Evolutionary conservation across 2,329 filamentous ascomycete species (phyloP).

Genomic region (Fusarium verticillioides): DNA sequence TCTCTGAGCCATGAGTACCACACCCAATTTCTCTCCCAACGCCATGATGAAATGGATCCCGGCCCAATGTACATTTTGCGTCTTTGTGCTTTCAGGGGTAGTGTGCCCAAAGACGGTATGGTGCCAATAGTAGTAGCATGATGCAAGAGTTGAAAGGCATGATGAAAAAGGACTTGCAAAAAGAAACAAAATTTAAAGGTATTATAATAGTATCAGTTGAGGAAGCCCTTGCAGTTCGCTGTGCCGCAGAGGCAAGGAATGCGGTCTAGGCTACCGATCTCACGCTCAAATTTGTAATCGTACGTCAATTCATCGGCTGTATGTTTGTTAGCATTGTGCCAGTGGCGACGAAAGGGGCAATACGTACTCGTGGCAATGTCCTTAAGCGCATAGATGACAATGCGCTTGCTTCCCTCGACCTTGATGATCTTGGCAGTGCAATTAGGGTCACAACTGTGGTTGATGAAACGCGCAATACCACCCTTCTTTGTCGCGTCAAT

Average conservation of each 20-base stretch:
- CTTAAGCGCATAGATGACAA: constrained; percentile 97
- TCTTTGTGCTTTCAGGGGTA: constrained; percentile 1
- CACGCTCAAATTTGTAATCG: constrained; percentile 99
- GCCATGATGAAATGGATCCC: constrained; percentile 36
- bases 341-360: constrained; percentile 40
- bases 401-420: constrained; percentile 96
- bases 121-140: background rate
- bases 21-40: constrained; percentile 24
- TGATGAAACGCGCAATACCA: constrained; percentile 98
- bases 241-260: constrained; percentile 98
- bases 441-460: constrained; percentile 97
- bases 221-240: constrained; percentile 96
- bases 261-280: constrained; percentile 92
- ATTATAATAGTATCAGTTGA: constrained; percentile 74
- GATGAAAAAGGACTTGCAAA: background rate
- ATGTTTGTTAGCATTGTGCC: constrained; percentile 31
- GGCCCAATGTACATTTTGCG: constrained; percentile 34
- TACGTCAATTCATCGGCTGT: constrained; percentile 98
- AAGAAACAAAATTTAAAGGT: constrained; percentile 19
- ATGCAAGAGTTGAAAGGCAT: constrained; percentile 6
- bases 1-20: constrained; percentile 8
- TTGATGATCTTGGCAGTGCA: constrained; percentile 99
- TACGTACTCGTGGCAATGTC: constrained; percentile 92
- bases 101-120: constrained; percentile 7
- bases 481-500: constrained; percentile 99